Evolutionary conservation across 306 rosid genomes (phyloP).

Genomic region (Fragaria ananassa): DNA sequence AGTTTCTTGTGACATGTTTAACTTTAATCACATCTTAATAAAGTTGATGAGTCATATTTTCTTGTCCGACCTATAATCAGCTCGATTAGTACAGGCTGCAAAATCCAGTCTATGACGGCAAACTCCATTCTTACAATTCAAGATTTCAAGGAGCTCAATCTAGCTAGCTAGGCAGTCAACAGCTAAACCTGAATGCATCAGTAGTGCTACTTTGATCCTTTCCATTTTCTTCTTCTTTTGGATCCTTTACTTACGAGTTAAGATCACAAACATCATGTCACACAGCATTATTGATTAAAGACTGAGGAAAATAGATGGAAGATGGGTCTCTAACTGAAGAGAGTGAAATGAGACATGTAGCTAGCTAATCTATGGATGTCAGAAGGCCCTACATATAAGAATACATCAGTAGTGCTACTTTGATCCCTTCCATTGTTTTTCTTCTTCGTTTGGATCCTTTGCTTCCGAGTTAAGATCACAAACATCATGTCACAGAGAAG

Average conservation of each 20-base stretch:
- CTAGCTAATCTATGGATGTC: too few relatives aligned
- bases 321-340: too few relatives aligned
- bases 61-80: neutral
- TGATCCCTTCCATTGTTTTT: too few relatives aligned
- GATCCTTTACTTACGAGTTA: neutral
- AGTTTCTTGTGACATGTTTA: slow-evolving; percentile 10
- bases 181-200: neutral
- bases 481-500: neutral
- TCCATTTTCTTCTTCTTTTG: neutral
- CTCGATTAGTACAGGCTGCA: neutral
- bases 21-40: slow-evolving; percentile 17
- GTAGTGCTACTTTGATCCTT: neutral
- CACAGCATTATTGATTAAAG: neutral
- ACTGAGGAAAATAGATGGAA: too few relatives aligned
- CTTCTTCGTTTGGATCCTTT: too few relatives aligned
- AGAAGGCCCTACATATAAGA: too few relatives aligned
- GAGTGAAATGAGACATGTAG: too few relatives aligned
- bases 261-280: neutral
- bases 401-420: too few relatives aligned
- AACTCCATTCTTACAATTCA: neutral
- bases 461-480: neutral
- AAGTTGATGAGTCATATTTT: slow-evolving; percentile 16
- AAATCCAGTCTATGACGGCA: neutral
- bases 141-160: neutral
- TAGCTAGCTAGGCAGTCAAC: neutral